These are phyloP conservation scores for Babesia caballi DNA, from an alignment of 169 alveolate genomes.

Conservation along the genomic window DNA sequence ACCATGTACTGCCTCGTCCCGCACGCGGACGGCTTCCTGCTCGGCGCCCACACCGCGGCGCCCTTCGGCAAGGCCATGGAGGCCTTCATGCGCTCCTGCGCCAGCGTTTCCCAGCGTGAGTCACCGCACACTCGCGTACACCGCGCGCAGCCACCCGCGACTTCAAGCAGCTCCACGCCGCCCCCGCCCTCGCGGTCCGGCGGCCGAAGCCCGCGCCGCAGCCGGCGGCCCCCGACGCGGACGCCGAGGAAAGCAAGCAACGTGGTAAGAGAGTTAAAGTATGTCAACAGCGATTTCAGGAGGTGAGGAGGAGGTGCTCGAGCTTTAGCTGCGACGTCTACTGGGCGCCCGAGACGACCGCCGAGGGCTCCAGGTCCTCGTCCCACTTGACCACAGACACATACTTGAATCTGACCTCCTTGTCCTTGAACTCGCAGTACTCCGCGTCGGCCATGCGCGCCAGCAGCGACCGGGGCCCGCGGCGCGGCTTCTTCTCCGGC, in stretches of 20 bases:
- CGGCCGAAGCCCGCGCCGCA: neutral
- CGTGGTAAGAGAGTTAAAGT: no score
- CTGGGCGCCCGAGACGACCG: neutral
- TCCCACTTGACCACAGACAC: conserved; percentile 60
- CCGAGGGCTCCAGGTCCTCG: conserved; percentile 49
- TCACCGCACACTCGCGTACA: neutral
- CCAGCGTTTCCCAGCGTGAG: conserved; percentile 15
- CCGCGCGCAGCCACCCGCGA: conserved; percentile 13
- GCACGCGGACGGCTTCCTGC: neutral
- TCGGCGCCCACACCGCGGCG: conserved; percentile 6
- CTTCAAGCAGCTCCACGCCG: neutral
- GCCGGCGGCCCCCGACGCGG: neutral
- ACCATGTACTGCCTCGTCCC: conserved; percentile 25
- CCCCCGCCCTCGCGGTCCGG: neutral
- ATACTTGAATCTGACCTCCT: conserved; percentile 22
- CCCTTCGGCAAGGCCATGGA: conserved; percentile 36
- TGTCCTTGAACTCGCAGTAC: conserved; percentile 56
- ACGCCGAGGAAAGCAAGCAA: no score
- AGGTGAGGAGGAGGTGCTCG: conserved; percentile 9
- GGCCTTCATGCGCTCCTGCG: conserved; percentile 17
- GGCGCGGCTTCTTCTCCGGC: conserved; percentile 6
- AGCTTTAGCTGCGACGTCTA: conserved; percentile 9
- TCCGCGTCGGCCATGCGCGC: conserved; percentile 31
- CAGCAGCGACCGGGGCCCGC: neutral
- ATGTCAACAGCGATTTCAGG: no score